Conservation (phyloP, 2,329 filamentous ascomycete genomes). For the Aplosporella prunicola region DNA sequence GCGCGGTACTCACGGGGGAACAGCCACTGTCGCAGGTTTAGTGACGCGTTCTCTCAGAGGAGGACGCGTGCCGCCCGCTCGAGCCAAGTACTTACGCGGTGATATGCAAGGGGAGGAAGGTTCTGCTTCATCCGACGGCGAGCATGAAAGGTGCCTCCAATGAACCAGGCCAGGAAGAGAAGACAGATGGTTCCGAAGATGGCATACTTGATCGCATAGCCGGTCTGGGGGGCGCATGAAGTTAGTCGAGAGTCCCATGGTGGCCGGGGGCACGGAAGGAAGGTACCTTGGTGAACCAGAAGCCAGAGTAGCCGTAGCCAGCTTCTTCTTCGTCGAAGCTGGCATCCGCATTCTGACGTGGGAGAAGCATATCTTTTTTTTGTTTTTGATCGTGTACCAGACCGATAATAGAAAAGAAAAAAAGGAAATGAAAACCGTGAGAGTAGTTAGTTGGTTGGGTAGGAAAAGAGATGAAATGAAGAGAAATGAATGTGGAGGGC, state of each 20-base stretch:
- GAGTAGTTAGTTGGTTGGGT: not conserved
- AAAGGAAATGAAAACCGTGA: not conserved
- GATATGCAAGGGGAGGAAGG: slow-evolving; percentile 56
- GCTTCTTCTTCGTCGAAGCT: not conserved
- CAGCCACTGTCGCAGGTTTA: slow-evolving; percentile 28
- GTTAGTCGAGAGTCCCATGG: no score
- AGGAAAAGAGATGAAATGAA: not conserved
- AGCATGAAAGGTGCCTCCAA: slow-evolving; percentile 63
- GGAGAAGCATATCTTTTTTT: slow-evolving; percentile 1
- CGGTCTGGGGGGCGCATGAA: slow-evolving; percentile 49
- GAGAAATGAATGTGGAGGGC: not conserved
- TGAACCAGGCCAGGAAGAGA: slow-evolving; percentile 49
- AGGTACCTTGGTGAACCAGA: slow-evolving; percentile 6
- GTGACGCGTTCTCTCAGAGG: no score
- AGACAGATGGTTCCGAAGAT: slow-evolving; percentile 53
- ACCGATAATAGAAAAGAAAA: not conserved
- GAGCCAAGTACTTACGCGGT: slow-evolving; percentile 47
- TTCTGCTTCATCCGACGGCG: slow-evolving; percentile 57
- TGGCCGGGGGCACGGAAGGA: no score
- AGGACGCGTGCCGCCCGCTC: no score
- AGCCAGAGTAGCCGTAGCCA: slow-evolving; percentile 1
- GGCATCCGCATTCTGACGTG: slow-evolving; percentile 1
- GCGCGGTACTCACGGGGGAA: slow-evolving; percentile 30
- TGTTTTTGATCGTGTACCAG: not conserved
- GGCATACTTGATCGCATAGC: slow-evolving; percentile 60